Base-by-base conservation (phyloP, 2,329 filamentous ascomycete species). In the Tolypocladium inflatum region DNA sequence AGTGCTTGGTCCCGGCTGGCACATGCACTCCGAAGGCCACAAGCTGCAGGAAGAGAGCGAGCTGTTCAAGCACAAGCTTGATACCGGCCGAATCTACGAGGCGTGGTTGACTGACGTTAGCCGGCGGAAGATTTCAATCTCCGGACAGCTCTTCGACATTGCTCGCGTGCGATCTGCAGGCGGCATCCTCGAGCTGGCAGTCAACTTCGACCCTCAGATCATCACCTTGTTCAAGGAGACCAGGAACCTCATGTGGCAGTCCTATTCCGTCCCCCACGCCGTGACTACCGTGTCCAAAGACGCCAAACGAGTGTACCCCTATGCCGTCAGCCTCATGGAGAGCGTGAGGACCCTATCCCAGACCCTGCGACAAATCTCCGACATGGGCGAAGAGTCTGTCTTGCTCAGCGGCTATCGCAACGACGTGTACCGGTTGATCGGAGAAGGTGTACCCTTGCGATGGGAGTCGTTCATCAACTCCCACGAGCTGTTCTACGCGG, bases 201-300 rank as follows among this genome's bases (percentile, higher is more conserved):
- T 99, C 70, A 99, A 97, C 74, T 99, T 99, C 66, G 93, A 99
- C 69, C 87, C 90, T 15, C 94, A 99, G 70, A 90, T 97, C 58
- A 99, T 99, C 69, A 92, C 93, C 0, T 78, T 99, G 11, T 99
- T 99, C 81, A 99, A 99, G 70, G 94, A 99, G 76, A 96, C 96
- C 33, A 86, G 95, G 45, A 99, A 99, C 68, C 78, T 99, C 50
- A 86, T 91, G 15, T 99, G 94, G 93, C 86, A 96, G 61, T 94
- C 91, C 63, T 99, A 91, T 71, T 88, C 90, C 58, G 90, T 99
- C 30, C 95, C 95, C 10, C 94, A 99, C 72, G 86, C 90, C 17
- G 91, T 99, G 68, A 95, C 88, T 73, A 97, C 91, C 62, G 91
- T 96, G 57, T 96, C 95, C 1, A 99, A 97, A 73, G 94, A 99